Evolutionary conservation across 2,329 filamentous ascomycete species (phyloP).

Genomic region (Lasiodiplodia sp.): DNA sequence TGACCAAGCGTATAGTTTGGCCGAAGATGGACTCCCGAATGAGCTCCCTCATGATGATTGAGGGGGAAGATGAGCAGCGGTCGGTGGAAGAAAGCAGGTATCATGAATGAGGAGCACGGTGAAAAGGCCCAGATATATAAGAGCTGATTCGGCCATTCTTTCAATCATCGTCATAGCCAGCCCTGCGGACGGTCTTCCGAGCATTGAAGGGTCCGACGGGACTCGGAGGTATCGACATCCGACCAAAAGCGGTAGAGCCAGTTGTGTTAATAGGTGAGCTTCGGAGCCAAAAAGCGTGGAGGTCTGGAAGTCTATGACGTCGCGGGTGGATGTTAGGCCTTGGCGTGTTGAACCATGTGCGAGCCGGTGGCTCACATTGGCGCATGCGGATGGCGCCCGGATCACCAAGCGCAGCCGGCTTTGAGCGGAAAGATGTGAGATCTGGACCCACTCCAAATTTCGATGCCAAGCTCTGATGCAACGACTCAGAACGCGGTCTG

Average conservation of each 20-base stretch:
- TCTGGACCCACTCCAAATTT: not conserved
- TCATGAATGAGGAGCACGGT: not conserved
- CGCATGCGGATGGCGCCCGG: not conserved
- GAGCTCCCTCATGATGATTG: slow-evolving; percentile 38
- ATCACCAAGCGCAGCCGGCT: not conserved
- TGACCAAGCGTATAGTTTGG: slow-evolving; percentile 51
- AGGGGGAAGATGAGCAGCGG: not conserved
- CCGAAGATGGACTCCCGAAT: slow-evolving; percentile 55
- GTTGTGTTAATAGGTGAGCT: too few species aligned
- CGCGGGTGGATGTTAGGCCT: not conserved
- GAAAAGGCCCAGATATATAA: not conserved
- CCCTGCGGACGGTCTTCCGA: not conserved
- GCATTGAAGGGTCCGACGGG: not conserved
- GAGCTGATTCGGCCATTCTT: not conserved
- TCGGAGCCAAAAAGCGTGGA: not conserved
- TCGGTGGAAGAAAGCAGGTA: too few species aligned
- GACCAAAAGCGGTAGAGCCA: not conserved
- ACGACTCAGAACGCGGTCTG: not conserved
- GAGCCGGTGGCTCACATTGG: too few species aligned
- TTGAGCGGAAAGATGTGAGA: not conserved
- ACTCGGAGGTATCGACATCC: not conserved
- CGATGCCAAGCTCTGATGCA: slow-evolving; percentile 14
- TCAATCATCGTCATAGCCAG: not conserved
- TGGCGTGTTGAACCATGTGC: not conserved
- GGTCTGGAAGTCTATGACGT: slow-evolving; percentile 12